These are phyloP conservation scores for Eucalyptus erythrocorys DNA, from an alignment of 345 rosid species.

Conservation along the genomic window DNA sequence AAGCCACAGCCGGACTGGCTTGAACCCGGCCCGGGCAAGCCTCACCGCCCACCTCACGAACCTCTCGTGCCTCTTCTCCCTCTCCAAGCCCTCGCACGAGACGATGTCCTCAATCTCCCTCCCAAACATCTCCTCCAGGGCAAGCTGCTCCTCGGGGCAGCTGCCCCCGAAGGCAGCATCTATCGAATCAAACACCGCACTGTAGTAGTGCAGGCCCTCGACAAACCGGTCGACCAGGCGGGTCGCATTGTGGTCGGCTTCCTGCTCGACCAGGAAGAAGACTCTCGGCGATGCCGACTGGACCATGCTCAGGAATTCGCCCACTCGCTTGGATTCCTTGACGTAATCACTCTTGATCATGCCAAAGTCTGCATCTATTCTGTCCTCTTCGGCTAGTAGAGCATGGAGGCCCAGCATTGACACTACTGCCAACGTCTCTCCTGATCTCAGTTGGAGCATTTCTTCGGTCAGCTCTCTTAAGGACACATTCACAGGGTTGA, in stretches of 20 bases:
- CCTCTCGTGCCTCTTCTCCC: constrained; percentile 45
- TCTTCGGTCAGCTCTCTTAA: constrained; percentile 16
- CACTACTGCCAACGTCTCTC: constrained; percentile 30
- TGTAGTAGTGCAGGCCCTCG: constrained; percentile 38
- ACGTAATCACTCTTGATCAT: background rate
- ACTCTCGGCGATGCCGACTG: constrained; percentile 20
- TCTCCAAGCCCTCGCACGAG: constrained; percentile 37
- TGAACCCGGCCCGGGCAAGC: constrained; percentile 21
- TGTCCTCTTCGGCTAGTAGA: constrained; percentile 34
- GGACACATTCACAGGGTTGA: constrained; percentile 12
- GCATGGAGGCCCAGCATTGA: constrained; percentile 33
- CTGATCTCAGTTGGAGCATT: constrained; percentile 17
- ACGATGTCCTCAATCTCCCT: constrained; percentile 40
- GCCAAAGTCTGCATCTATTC: constrained; percentile 32
- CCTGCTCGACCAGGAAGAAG: constrained; percentile 30
- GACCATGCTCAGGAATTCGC: constrained; percentile 11
- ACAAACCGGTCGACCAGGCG: constrained; percentile 22
- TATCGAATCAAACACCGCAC: constrained; percentile 33
- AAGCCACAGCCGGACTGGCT: constrained; percentile 20
- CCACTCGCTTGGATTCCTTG: constrained; percentile 19
- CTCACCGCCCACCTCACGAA: constrained; percentile 22
- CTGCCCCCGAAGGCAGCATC: constrained; percentile 5
- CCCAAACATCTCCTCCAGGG: constrained; percentile 41
- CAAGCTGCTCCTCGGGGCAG: constrained; percentile 4
- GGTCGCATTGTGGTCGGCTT: constrained; percentile 24